Evolutionary conservation across 371 early-diverging fungal genomes (phyloP).

Genomic region (Mycotypha africana): DNA sequence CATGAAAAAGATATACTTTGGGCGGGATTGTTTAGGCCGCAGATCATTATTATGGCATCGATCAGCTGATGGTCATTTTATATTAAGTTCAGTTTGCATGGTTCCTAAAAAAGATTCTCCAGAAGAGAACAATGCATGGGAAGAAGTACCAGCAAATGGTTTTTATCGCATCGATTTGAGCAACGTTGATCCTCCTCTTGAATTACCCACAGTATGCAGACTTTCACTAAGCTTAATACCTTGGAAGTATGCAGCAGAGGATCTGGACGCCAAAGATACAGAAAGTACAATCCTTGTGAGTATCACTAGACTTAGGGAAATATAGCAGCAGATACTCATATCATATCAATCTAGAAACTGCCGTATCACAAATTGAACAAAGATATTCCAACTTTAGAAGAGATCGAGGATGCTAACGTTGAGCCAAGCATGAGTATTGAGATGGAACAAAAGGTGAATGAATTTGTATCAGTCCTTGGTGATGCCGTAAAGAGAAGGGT

Average conservation of each 20-base stretch:
- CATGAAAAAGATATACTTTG: conserved; percentile 63
- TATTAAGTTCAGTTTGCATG: conserved; percentile 52
- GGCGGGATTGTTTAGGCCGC: conserved; percentile 82
- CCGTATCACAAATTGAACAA: conserved; percentile 50
- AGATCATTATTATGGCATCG: conserved; percentile 67
- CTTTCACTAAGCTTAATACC: conserved; percentile 10
- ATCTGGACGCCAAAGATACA: too few species aligned
- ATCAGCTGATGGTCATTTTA: conserved; percentile 21
- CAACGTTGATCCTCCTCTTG: background rate
- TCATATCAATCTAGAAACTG: conserved; percentile 31
- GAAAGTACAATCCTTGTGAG: too few species aligned
- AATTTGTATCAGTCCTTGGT: conserved; percentile 34
- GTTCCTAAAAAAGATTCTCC: conserved; percentile 2
- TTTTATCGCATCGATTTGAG: conserved; percentile 58
- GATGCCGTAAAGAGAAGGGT: conserved; percentile 55
- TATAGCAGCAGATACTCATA: too few species aligned
- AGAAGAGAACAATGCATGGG: conserved; percentile 29
- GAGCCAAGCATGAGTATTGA: conserved; percentile 23
- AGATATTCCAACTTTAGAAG: conserved; percentile 18
- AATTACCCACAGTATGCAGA: conserved; percentile 2
- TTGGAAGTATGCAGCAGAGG: conserved; percentile 22
- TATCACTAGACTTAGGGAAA: too few species aligned
- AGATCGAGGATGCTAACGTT: conserved; percentile 4
- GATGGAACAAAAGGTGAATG: conserved; percentile 30
- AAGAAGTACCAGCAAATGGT: conserved; percentile 71